Percentiles rank a stretch among this genome's conserved stretches.
Evolutionary conservation across 129 eudicot species (phyloP).

Genomic region (Scalesia atractyloides): DNA sequence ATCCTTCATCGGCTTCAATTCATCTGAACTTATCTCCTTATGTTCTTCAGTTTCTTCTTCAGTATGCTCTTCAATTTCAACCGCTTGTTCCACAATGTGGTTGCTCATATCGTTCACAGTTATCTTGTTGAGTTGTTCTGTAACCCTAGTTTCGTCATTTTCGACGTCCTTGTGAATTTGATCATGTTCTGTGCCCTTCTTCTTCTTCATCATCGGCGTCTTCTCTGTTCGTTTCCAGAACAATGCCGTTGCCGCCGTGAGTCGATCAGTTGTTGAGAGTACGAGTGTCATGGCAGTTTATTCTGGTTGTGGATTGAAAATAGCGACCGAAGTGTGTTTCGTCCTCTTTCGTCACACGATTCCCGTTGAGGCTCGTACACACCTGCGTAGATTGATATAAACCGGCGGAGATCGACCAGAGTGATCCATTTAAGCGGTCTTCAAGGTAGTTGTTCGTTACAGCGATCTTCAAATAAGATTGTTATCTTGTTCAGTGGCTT

Average conservation of each 20-base stretch:
- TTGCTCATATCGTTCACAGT: constrained; percentile 13
- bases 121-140: neutral
- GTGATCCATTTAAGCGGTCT: too few relatives aligned
- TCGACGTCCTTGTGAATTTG: constrained; percentile 9
- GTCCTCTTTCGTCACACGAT: constrained; percentile 81
- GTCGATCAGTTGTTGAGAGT: constrained; percentile 16
- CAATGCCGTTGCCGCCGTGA: constrained; percentile 18
- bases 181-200: constrained; percentile 38
- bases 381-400: constrained; percentile 32
- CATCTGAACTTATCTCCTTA: neutral
- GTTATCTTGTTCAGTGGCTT: too few relatives aligned
- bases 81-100: constrained; percentile 25
- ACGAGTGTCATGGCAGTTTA: constrained; percentile 24
- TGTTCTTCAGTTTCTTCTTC: neutral
- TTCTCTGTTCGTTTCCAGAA: constrained; percentile 41
- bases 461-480: too few relatives aligned
- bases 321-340: constrained; percentile 63
- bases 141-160: constrained; percentile 25
- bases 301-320: constrained; percentile 59
- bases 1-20: constrained; percentile 73
- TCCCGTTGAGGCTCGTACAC: constrained; percentile 78
- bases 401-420: constrained; percentile 63
- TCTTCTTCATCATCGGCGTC: constrained; percentile 26
- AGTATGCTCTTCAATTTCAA: neutral
- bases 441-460: too few relatives aligned